phyloP scores from a whole-genome alignment of 1,139 yeast species.

The Yamadazyma conglobata region DNA sequence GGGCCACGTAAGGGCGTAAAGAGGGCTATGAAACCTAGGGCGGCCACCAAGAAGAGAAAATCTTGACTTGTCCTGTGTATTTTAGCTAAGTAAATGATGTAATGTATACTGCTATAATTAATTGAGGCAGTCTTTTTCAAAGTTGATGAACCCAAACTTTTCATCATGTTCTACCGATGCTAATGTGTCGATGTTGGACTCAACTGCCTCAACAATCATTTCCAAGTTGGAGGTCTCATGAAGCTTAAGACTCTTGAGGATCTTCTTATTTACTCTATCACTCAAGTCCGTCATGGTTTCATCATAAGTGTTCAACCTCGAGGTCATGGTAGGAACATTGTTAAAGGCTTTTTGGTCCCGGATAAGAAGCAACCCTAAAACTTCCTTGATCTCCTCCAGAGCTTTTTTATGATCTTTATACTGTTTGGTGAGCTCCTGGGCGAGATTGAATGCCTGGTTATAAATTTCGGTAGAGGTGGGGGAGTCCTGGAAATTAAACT shows the following conservation, averaged over 20 bases:
- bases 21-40: too few relatives aligned
- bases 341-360: slow-evolving; percentile 20
- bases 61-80: too few relatives aligned
- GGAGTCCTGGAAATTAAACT: slow-evolving; percentile 18
- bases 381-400: slow-evolving; percentile 19
- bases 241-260: slow-evolving; percentile 28
- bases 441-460: slow-evolving; percentile 30
- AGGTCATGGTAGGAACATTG: slow-evolving; percentile 22
- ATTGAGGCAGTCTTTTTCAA: slow-evolving; percentile 33
- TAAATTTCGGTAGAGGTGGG: slow-evolving; percentile 15
- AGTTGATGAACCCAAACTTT: slow-evolving; percentile 36
- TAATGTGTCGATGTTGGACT: slow-evolving; percentile 30
- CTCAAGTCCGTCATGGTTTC: slow-evolving; percentile 19
- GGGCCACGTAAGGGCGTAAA: too few relatives aligned
- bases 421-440: slow-evolving; percentile 40
- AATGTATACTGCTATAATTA: too few relatives aligned
- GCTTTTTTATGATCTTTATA: slow-evolving; percentile 14
- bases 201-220: slow-evolving; percentile 29
- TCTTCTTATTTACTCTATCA: slow-evolving; percentile 25
- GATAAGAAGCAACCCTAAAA: slow-evolving; percentile 30
- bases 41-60: too few relatives aligned
- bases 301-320: slow-evolving; percentile 21
- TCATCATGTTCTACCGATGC: slow-evolving; percentile 31
- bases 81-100: too few relatives aligned
- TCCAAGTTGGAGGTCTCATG: slow-evolving; percentile 31